Evolutionary conservation across 345 rosid genomes (phyloP).

Genomic region (Clausena lansium): DNA sequence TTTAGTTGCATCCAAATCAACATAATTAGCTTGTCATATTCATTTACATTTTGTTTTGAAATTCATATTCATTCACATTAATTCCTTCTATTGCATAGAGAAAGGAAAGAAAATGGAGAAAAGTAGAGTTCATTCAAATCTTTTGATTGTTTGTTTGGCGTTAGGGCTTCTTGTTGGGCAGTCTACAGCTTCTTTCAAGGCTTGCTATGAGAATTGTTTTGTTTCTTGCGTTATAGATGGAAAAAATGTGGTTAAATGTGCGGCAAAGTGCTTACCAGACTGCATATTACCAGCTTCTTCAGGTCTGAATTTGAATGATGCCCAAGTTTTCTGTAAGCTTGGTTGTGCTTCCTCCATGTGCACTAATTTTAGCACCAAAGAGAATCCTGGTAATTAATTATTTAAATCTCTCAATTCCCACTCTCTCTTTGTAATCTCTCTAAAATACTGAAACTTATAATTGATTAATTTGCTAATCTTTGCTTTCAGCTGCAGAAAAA

Average conservation of each 20-base stretch:
- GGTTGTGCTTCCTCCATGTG: slow-evolving; percentile 36
- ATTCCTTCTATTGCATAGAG: too few relatives aligned
- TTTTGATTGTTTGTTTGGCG: slow-evolving; percentile 17
- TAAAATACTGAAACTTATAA: too few relatives aligned
- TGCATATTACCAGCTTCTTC: slow-evolving; percentile 13
- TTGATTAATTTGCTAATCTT: neutral
- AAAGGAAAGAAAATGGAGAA: neutral
- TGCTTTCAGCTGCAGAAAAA: slow-evolving; percentile 32
- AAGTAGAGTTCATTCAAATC: neutral
- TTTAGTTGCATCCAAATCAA: too few relatives aligned
- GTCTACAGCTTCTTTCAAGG: too few relatives aligned
- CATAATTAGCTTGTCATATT: too few relatives aligned
- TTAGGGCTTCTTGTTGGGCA: slow-evolving; percentile 8
- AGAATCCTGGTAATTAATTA: slow-evolving; percentile 22
- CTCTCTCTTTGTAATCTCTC: neutral
- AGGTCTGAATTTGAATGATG: neutral
- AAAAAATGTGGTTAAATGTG: neutral
- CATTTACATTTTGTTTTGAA: too few relatives aligned
- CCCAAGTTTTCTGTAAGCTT: slow-evolving; percentile 26
- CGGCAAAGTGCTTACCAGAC: slow-evolving; percentile 26
- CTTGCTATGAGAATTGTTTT: slow-evolving; percentile 32
- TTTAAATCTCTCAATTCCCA: neutral
- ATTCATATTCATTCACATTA: too few relatives aligned
- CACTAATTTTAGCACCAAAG: slow-evolving; percentile 24
- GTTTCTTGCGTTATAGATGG: slow-evolving; percentile 13